A percentile compares a stretch with the other conserved stretches of the same genome.
These are phyloP conservation scores for Citrus maxima DNA, from an alignment of 345 rosid species.

Conservation along the genomic window DNA sequence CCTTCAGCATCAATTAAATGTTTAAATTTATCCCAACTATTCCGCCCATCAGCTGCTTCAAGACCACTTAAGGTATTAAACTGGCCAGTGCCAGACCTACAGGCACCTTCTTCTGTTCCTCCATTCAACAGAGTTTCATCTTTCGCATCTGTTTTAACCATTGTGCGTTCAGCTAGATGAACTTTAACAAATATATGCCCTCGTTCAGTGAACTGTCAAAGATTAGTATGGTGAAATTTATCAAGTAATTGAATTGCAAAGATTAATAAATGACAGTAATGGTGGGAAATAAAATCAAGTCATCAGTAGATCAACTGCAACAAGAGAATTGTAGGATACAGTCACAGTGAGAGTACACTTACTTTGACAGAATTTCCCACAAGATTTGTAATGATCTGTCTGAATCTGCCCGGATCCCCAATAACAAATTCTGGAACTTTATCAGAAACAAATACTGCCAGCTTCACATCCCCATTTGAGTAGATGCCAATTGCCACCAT, in stretches of 20 bases:
- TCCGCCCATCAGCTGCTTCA: constrained; percentile 86
- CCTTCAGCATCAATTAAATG: constrained; percentile 55
- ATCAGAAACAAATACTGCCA: constrained; percentile 86
- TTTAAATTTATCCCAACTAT: constrained; percentile 82
- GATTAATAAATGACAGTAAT: background rate
- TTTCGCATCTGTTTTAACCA: constrained; percentile 34
- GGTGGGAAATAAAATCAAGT: background rate
- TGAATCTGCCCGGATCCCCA: constrained; percentile 96
- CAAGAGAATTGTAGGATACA: background rate
- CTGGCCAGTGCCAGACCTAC: constrained; percentile 22
- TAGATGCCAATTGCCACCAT: constrained; percentile 7
- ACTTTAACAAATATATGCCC: constrained; percentile 95
- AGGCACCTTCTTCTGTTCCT: constrained; percentile 41
- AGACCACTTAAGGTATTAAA: constrained; percentile 82
- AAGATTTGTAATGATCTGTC: constrained; percentile 93
- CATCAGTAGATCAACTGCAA: background rate
- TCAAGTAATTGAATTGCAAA: background rate
- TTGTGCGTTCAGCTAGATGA: constrained; percentile 62
- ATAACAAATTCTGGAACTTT: constrained; percentile 78
- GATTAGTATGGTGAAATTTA: background rate
- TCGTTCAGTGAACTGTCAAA: constrained; percentile 81
- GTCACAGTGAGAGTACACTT: constrained; percentile 20
- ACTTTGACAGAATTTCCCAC: constrained; percentile 98
- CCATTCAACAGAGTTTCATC: constrained; percentile 45
- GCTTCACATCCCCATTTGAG: constrained; percentile 49